These are phyloP conservation scores for Emmonsiellopsis sp. DNA, from an alignment of 2,329 filamentous ascomycete species.

Conservation along the genomic window DNA sequence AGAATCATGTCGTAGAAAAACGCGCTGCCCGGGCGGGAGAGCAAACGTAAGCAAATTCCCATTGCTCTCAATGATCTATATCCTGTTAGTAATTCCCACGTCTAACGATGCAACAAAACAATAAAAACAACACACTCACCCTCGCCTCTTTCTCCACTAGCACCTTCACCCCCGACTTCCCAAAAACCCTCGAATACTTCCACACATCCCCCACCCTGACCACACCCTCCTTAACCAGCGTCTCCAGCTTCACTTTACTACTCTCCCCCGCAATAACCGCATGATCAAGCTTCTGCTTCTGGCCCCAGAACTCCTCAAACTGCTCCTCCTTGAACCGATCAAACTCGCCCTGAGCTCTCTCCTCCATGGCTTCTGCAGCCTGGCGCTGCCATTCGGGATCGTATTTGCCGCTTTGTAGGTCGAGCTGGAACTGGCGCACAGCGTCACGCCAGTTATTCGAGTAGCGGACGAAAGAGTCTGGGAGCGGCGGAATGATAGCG, in stretches of 20 bases:
- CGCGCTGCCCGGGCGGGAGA: slow-evolving; percentile 29
- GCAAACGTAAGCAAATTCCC: slow-evolving; percentile 25
- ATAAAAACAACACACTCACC: slow-evolving; percentile 17
- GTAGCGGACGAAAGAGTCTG: slow-evolving; percentile 33
- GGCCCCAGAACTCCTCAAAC: slow-evolving; percentile 49
- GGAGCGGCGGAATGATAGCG: slow-evolving; percentile 28
- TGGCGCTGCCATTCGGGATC: slow-evolving; percentile 48
- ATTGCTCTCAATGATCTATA: slow-evolving; percentile 26
- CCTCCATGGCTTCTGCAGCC: slow-evolving; percentile 43
- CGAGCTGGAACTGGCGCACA: slow-evolving; percentile 46
- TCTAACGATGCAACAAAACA: background rate
- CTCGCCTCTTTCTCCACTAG: slow-evolving; percentile 34
- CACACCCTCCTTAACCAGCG: slow-evolving; percentile 26
- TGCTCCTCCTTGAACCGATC: slow-evolving; percentile 47
- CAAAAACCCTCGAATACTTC: slow-evolving; percentile 23
- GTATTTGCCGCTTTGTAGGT: slow-evolving; percentile 46
- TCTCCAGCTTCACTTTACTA: slow-evolving; percentile 29
- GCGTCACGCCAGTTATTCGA: slow-evolving; percentile 43
- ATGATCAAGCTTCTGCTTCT: slow-evolving; percentile 36
- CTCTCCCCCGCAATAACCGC: slow-evolving; percentile 32
- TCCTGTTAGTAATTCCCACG: background rate
- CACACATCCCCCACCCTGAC: slow-evolving; percentile 32
- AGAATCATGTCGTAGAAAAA: slow-evolving; percentile 19
- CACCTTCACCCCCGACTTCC: slow-evolving; percentile 16
- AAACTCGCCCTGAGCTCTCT: slow-evolving; percentile 45